Conservation (phyloP, 2,329 filamentous ascomycete species). For the Xylaria sp. region DNA sequence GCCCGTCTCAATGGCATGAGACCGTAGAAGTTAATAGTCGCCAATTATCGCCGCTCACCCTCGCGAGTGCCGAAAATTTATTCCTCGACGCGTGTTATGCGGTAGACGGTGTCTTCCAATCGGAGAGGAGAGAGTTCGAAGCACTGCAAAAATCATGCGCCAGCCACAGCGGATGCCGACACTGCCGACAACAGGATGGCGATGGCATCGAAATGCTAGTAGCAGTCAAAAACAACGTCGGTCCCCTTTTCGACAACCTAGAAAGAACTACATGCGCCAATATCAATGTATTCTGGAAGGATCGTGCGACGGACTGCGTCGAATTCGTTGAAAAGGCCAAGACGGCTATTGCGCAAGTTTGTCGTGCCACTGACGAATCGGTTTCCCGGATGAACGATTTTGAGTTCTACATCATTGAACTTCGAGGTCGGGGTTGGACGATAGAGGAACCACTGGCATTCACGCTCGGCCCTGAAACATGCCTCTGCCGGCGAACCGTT, state of each 20-base stretch:
- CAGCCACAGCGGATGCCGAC: constrained; percentile 52
- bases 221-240: constrained; percentile 62
- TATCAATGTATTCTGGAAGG: constrained; percentile 59
- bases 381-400: constrained; percentile 60
- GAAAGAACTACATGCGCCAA: constrained; percentile 57
- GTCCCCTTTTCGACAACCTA: constrained; percentile 59
- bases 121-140: constrained; percentile 56
- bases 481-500: constrained; percentile 58
- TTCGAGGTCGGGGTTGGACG: constrained; percentile 60
- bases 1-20: constrained; percentile 53
- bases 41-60: constrained; percentile 61
- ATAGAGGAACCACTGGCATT: constrained; percentile 60
- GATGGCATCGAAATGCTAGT: constrained; percentile 60
- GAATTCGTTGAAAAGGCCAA: constrained; percentile 58
- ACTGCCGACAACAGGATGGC: constrained; percentile 56
- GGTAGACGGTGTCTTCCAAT: constrained; percentile 56
- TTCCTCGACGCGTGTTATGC: constrained; percentile 58
- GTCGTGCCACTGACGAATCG: constrained; percentile 56
- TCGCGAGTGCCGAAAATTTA: constrained; percentile 59
- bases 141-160: constrained; percentile 53
- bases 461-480: constrained; percentile 55
- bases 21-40: constrained; percentile 58
- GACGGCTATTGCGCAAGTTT: constrained; percentile 51
- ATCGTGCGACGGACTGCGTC: constrained; percentile 56
- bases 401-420: constrained; percentile 59